Base-by-base conservation (phyloP, 495 filamentous ascomycete species). In the Hypoxylon subgilvum region DNA sequence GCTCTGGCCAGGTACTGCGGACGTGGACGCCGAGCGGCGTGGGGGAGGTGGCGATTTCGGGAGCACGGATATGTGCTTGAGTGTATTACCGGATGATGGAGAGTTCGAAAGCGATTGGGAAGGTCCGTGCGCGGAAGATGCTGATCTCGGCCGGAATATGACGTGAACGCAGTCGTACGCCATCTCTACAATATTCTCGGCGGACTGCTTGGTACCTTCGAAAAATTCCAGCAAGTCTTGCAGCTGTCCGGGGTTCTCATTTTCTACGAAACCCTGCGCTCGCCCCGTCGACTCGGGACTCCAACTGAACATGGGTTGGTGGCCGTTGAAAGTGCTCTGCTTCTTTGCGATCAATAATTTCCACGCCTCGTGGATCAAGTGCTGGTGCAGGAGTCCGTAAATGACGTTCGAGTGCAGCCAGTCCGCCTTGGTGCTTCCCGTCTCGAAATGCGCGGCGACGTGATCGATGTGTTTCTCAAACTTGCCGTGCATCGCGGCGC, bases 171-270 rank as follows among this genome's bases (percentile, higher is more conserved):
- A 69, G 30, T 70, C 70, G 51, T 78, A 72, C 6, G 76, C 76
- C 31, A 78, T 58, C 25, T 69, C 66, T 6, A 74, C 72, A 18
- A 79, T 66, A 30, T 65, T 66, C 40, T 71, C 68, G 2, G 76
- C 72, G 39, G 74, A 71, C 48, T 77, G 74, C 23, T 70, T 69
- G 10, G 59, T 54, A 8, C 72, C 74, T 28, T 72, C 68, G 63
- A 78, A 80, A 55, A 79, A 80, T 30, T 80, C 78, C 34, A 80
- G 70, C 2, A 78, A 67, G 44, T 80, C 78, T 60, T 80, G 78
- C 16, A 80, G 71, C 50, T 78, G 74, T 7, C 76, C 76, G 3
- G 76, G 72, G 31, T 67, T 74, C 58, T 79, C 72, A 22, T 75
- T 75, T 50, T 80, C 77, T 7, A 77, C 55, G 48, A 77, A 80